phyloP scores from a whole-genome alignment of 495 filamentous ascomycete species.

The Chaetomidium leptoderma region DNA sequence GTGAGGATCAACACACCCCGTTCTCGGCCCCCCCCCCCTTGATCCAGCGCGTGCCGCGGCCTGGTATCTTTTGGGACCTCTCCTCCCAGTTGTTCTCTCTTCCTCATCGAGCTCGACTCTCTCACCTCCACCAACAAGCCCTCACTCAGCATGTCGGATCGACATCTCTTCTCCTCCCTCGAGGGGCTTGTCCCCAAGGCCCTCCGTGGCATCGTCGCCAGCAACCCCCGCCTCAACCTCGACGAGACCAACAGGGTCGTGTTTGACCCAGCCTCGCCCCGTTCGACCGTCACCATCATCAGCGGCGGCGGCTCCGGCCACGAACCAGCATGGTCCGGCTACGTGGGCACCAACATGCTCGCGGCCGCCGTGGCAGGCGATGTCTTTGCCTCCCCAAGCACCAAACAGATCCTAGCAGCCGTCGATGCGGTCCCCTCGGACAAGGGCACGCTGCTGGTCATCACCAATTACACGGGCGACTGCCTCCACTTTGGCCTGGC shows the following conservation, averaged over 20 bases:
- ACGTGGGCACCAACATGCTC: constrained; percentile 58
- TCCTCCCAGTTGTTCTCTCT: neutral
- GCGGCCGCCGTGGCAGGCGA: constrained; percentile 57
- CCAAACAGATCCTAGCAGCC: constrained; percentile 58
- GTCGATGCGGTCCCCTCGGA: constrained; percentile 54
- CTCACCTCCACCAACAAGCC: neutral
- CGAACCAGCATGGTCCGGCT: constrained; percentile 61
- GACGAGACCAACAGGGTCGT: constrained; percentile 56
- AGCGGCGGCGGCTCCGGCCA: constrained; percentile 60
- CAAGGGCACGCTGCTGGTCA: constrained; percentile 56
- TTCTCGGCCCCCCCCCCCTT: neutral
- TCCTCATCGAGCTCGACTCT: neutral
- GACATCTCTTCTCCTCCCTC: constrained; percentile 43
- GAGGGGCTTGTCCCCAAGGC: constrained; percentile 53
- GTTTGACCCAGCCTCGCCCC: constrained; percentile 48
- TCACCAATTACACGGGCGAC: constrained; percentile 65
- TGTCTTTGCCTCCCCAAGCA: constrained; percentile 58
- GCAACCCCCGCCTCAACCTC: constrained; percentile 54
- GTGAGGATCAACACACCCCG: neutral
- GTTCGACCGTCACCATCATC: constrained; percentile 53
- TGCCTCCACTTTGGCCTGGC: constrained; percentile 62
- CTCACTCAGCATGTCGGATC: constrained; percentile 40
- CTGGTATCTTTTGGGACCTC: neutral
- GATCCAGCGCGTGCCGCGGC: neutral
- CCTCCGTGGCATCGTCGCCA: constrained; percentile 51